Base-by-base conservation (phyloP, 2,329 filamentous ascomycete genomes). In the Myriosclerotinia curreyana region DNA sequence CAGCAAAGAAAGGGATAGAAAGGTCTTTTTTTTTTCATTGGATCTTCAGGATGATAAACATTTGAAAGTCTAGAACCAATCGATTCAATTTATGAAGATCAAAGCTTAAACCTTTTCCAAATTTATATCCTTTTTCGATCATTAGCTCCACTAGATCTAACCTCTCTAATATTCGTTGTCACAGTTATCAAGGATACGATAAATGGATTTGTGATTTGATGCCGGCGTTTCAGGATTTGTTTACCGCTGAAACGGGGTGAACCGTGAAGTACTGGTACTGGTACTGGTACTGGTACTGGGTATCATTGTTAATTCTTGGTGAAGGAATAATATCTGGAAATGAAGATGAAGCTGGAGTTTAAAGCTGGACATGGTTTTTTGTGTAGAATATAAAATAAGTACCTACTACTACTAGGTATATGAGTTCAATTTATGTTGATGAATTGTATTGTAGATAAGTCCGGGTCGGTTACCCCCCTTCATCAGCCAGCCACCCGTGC, bases 1-100 rank as follows among this genome's bases (percentile, higher is more conserved):
- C 22, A 46, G 54, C 12, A 58, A 58, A 46, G 40, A 58, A 58
- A 58, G 40, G 54, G 54, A 58, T 58, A 20, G 40, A 46, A 34
- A 31, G 40, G 54, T 15, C 40, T 56, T 22, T 46, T 46, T 34
- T 56, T 17, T 46, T 46, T 34, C 12, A 34, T 46, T 40, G 11
- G 54, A 46, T 56, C 54, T 46, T 46, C 28, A 46, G 54, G 28
- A 31, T 31, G 25, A 15, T 42, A 44, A 42, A 44, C 38, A 56
- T 14, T 44, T 44, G 15, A 56, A n/a, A 11, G 54, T 31, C 54
- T 40, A 58, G 40, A 58, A 58, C 54, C 54, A 58, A 58, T 58
- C 12, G 54, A 48, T 6, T 20, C 54, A 48, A 46, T 34, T 34
- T 20, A 5, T 56, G 53, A 17, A 28, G 53, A 56, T 56, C 53